Evolutionary conservation across 805 yeast species (phyloP), one percentile per base, ranked within the genome.

Genomic region (Zygotorulaspora sp.): DNA sequence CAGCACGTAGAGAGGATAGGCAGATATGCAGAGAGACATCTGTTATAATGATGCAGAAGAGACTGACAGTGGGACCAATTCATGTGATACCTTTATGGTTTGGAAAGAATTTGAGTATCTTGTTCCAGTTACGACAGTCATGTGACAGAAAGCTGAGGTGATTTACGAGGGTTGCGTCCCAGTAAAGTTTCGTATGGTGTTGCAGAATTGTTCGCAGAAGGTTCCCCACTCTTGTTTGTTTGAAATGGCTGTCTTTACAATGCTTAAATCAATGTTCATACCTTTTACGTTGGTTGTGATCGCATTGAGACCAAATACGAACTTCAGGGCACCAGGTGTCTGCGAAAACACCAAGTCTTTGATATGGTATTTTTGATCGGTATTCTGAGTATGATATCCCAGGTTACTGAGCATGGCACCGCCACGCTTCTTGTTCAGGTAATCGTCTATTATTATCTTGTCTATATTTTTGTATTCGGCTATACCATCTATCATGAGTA

Each of bases 401-500:
- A 47, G 36, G 30, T 55, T 55, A 43, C 61, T 55, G 17, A 51
- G 41, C 16, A 55, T 35, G 5, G 47, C 38, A n/a, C 58, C 58
- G 30, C 49, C 49, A 22, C 58, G 45, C 18, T 36, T 38, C 17
- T 44, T 34, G 9, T 45, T 38, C 12, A 49, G 17, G 32, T 47
- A 47, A 12, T 45, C 38, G 10, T 41, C 49, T 7, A 30, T 19
- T 17, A 53, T 43, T 11, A 47, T 14, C 7, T 36, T 32, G 38
- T 56, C 61, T 6, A 53, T 11, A 31, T 53, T 56, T 19, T 47
- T 30, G 11, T 38, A 44, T 17, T 45, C 32, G 11, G 35, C 30
- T 13, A 53, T 25, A 7, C 36, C 26, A 23, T 50, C 55, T 16
- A 43, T 16, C 52, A 55, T 52, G 18, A 55, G 23, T 2, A 47